A percentile compares a stretch with the other conserved stretches of the same genome.
phyloP scores from a whole-genome alignment of 306 rosid genomes.

The Quillaja saponaria region DNA sequence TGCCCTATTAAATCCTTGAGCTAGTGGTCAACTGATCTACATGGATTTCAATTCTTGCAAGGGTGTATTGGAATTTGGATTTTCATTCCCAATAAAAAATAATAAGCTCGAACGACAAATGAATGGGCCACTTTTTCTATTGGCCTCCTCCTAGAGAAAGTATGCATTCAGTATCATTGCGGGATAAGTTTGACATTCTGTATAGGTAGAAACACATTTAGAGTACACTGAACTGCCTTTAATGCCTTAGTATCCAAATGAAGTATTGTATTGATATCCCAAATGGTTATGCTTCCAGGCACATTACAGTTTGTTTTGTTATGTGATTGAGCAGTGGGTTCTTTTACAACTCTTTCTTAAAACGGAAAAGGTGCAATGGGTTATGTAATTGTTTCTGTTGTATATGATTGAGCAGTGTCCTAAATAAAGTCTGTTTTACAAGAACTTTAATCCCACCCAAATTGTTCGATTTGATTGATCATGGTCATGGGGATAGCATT shows the following conservation, averaged over 20 bases:
- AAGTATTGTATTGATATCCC: not conserved
- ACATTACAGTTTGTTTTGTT: not conserved
- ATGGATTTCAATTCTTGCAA: not conserved
- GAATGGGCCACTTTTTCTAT: not conserved
- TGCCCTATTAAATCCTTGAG: too few species aligned
- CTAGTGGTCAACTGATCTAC: not conserved
- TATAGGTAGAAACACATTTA: not conserved
- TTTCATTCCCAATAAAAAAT: not conserved
- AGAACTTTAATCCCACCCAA: not conserved
- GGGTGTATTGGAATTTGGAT: not conserved
- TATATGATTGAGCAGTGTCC: too few species aligned
- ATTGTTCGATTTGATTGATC: slow-evolving; percentile 3
- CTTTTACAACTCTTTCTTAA: not conserved
- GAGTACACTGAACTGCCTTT: not conserved
- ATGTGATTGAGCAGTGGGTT: not conserved
- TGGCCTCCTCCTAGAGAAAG: not conserved
- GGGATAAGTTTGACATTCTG: not conserved
- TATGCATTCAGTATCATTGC: too few species aligned
- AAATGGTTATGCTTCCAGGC: not conserved
- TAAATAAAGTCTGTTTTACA: not conserved
- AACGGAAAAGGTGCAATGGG: not conserved
- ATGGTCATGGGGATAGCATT: not conserved
- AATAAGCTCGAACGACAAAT: not conserved
- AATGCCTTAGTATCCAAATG: not conserved
- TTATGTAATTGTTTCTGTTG: too few species aligned